Percentiles rank a stretch among this genome's conserved stretches.
Evolutionary conservation across 2,329 filamentous ascomycete genomes (phyloP).

Genomic region (Claviceps fusiformis): DNA sequence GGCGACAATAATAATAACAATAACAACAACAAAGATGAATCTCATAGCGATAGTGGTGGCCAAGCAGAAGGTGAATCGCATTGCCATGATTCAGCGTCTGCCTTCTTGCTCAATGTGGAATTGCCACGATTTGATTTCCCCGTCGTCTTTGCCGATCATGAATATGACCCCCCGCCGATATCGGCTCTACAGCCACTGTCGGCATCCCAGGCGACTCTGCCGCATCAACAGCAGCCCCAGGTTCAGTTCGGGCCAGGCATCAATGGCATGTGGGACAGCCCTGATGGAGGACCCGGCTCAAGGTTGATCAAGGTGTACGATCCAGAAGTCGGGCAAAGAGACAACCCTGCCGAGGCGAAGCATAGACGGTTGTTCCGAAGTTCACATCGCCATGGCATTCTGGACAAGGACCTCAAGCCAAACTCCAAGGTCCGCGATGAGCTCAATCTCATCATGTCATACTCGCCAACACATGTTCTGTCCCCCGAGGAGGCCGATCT

Average conservation of each 20-base stretch:
- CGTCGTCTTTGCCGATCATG: conserved; percentile 85
- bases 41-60: conserved; percentile 16
- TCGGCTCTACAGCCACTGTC: conserved; percentile 53
- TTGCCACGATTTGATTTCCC: conserved; percentile 92
- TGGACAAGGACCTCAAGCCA: conserved; percentile 90
- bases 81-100: conserved; percentile 33
- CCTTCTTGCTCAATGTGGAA: conserved; percentile 79
- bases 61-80: conserved; percentile 1
- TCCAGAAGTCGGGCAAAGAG: conserved; percentile 74
- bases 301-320: conserved; percentile 80
- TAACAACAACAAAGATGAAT: conserved; percentile 16
- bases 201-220: conserved; percentile 48
- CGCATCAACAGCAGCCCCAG: conserved; percentile 73
- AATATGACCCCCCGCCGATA: conserved; percentile 75
- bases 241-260: conserved; percentile 87
- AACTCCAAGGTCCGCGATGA: conserved; percentile 94
- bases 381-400: conserved; percentile 75
- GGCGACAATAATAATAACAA: conserved; percentile 24
- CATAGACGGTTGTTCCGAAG: conserved; percentile 85
- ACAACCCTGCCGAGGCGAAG: conserved; percentile 92
- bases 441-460: conserved; percentile 78
- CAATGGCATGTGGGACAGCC: conserved; percentile 46
- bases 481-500: conserved; percentile 88
- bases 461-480: conserved; percentile 80
- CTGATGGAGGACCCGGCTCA: conserved; percentile 33